Evolutionary conservation across 192 early-diverging fungal genomes (phyloP), one percentile per base, ranked within the genome.

Genomic region (Linnemannia hyalina): DNA sequence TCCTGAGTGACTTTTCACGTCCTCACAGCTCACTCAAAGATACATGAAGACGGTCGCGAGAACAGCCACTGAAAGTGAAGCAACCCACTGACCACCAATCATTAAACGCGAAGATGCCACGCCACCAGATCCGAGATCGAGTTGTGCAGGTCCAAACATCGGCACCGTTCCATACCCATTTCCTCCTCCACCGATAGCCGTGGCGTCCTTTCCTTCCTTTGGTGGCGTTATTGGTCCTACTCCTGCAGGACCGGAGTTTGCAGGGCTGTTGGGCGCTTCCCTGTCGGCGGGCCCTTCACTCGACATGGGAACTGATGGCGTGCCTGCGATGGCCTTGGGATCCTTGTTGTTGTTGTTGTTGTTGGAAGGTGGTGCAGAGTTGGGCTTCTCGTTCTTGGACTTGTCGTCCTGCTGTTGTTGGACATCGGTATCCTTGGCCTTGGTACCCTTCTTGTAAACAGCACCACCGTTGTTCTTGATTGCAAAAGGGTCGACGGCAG

Each of bases 141-240:
- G 47, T 22, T 85, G 83, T n/a, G 83, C 83, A 46, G 83, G 83
- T 1, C 83, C 83, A 80, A 85, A 85, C 83, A 85, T 80, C 3
- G 83, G 83, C 5, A 85, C 83, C 0, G 74, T 85, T 7, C 78
- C 83, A 41, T 76, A 85, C 9, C 63, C 72, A 40, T 18, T 40
- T 41, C 36, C 54, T 9, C 44, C 26, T 38, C 44, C 44, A 15
- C 44, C 44, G 3, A 41, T 23, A 26, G 54, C 11, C 29, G 52
- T 20, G 9, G 60, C 11, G 29, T 26, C 29, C 42, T 47, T 32
- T 78, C 68, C 68, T 78, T 78, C 22, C 47, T 42, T 32, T 23
- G 22, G 20, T 41, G 57, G 78, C 18, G 54, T 36, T 32, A 13
- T 0, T n/a, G 70, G 18, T 15, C 70, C 70, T 32, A 16, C 32